Evolutionary conservation across 805 yeast genomes (phyloP), one percentile per base, ranked within the genome.

Genomic region (Hemisphaericaspora nanyangensis): DNA sequence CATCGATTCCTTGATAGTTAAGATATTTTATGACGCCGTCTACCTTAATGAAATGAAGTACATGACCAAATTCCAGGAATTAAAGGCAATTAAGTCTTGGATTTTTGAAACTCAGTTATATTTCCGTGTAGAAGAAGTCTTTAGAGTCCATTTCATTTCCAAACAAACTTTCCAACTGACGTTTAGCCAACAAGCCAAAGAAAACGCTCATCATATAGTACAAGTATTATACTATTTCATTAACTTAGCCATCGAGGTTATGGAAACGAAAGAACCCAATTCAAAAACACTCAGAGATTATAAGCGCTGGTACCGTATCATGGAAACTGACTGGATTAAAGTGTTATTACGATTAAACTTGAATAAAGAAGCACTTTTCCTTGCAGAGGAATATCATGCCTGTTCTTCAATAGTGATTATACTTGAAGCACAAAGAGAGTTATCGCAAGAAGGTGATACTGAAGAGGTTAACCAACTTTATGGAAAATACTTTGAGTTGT

Each of bases 301-400:
- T 38, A 17, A 42, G 15, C 45, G 40, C 19, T 69, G 72, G 72
- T 68, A 63, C 43, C 52, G 49, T 4, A 31, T 31, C 3, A 54
- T 60, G 24, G 63, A 59, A 40, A 38, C 43, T 7, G 46, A 56
- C 10, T 89, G 96, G 96, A 76, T 83, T 10, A 62, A 67, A 17
- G 65, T 73, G 3, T 59, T 87, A 40, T 70, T 82, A 10, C 53
- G 66, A n/a, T 56, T 75, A 39, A 72, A 73, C 6, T 63, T 75
- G 34, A 68, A 71, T 28, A 63, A 67, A 6, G 78, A 77, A 18
- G 85, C 90, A 0, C 55, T 84, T 17, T 60, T 62, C 6, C 68
- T 88, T 20, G 77, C 88, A 0, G 95, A 85, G 46, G 64, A 70
- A 18, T 84, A 80, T 57, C 56, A 64, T 13, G 95, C 89, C 54